Evolutionary conservation across 306 rosid genomes (phyloP).

Genomic region (Citrullus amarus): DNA sequence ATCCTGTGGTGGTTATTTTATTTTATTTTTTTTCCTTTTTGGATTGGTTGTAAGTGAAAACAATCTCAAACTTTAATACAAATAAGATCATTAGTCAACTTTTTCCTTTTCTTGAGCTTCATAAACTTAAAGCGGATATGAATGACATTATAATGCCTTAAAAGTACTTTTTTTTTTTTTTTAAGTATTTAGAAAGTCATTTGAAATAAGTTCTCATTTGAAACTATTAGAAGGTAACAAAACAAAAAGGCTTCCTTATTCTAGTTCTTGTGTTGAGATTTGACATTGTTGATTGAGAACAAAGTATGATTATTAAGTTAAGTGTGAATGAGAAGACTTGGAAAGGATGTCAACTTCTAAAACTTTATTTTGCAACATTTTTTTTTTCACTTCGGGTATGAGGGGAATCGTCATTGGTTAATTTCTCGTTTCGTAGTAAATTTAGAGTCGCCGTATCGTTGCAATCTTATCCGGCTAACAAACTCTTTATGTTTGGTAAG

Average conservation of each 20-base stretch:
- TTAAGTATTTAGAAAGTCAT: neutral
- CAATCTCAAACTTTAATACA: neutral
- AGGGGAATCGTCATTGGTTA: neutral
- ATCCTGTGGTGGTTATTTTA: neutral
- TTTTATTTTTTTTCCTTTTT: too few relatives aligned
- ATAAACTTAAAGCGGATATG: neutral
- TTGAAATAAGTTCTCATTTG: neutral
- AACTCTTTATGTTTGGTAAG: neutral
- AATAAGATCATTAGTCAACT: neutral
- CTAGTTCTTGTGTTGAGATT: neutral
- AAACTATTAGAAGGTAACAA: too few relatives aligned
- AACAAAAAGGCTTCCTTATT: neutral
- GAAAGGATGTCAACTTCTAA: neutral
- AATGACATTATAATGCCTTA: too few relatives aligned
- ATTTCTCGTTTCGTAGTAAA: neutral
- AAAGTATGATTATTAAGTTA: neutral
- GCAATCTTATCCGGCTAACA: neutral
- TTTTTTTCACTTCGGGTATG: neutral
- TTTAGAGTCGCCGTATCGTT: neutral
- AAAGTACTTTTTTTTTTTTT: too few relatives aligned
- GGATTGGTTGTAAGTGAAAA: neutral
- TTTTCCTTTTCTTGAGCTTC: neutral
- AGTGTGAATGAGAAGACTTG: conserved; percentile 7
- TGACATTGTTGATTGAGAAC: neutral
- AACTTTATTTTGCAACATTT: neutral